Percentiles rank a stretch among this genome's conserved stretches.
Evolutionary conservation across 148 eudicot species (phyloP).

Genomic region (Pouteria glomerata): DNA sequence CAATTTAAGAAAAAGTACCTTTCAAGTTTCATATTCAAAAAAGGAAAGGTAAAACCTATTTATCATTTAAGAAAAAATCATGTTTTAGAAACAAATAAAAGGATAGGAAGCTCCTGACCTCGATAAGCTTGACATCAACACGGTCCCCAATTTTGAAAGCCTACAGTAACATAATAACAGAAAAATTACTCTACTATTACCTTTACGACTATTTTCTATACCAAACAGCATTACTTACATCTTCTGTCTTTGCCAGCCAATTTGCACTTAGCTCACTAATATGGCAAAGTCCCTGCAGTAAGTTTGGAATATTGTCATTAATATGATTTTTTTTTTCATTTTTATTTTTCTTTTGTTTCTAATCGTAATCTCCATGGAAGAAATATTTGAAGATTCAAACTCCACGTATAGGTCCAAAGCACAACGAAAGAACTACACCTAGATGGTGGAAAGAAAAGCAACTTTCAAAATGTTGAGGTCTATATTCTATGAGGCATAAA

Average conservation of each 20-base stretch:
- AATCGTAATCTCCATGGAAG: background rate
- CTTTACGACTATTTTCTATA: background rate
- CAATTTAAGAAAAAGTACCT: background rate
- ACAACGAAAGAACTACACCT: background rate
- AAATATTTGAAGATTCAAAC: background rate
- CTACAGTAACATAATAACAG: conserved; percentile 28
- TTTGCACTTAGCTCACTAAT: conserved; percentile 84
- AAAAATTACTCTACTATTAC: background rate
- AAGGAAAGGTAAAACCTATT: background rate
- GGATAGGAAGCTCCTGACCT: conserved; percentile 42
- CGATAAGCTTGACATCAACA: conserved; percentile 93
- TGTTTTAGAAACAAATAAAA: background rate
- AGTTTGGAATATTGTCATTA: conserved; percentile 1
- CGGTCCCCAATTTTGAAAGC: conserved; percentile 88
- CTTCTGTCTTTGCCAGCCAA: conserved; percentile 87
- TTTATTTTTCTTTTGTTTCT: no score
- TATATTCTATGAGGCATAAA: background rate
- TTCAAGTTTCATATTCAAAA: background rate
- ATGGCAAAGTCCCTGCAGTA: conserved; percentile 94
- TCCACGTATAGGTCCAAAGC: background rate
- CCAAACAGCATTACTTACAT: conserved; percentile 49
- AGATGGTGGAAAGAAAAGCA: background rate
- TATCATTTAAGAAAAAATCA: conserved; percentile 1
- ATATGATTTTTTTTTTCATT: background rate
- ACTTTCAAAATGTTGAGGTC: background rate